These are phyloP conservation scores for Fusarium annulatum DNA, from an alignment of 2,329 filamentous ascomycete species.

Conservation along the genomic window DNA sequence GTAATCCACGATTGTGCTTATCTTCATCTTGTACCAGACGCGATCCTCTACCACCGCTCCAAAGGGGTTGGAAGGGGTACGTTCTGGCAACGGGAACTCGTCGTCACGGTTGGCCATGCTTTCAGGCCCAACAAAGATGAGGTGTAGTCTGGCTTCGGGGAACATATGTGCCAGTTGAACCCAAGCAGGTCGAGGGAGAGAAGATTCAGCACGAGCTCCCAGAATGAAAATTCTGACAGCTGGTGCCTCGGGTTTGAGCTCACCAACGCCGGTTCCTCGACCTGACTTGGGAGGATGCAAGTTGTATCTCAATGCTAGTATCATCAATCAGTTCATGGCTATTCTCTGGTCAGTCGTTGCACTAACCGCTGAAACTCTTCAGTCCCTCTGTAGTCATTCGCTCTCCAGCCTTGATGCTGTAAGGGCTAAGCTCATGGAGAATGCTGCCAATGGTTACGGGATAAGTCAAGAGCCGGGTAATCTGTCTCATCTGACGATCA, in stretches of 20 bases:
- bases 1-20: constrained; percentile 97
- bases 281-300: constrained; percentile 88
- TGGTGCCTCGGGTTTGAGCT: constrained; percentile 84
- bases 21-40: constrained; percentile 89
- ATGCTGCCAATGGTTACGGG: constrained; percentile 92
- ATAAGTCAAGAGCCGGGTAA: constrained; percentile 92
- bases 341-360: neutral
- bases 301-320: constrained; percentile 85
- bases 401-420: constrained; percentile 79
- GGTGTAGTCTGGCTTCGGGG: constrained; percentile 87
- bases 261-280: constrained; percentile 78
- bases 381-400: constrained; percentile 88
- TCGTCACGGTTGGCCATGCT: constrained; percentile 93
- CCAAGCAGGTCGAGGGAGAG: constrained; percentile 93
- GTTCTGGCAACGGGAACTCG: constrained; percentile 89
- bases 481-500: constrained; percentile 90
- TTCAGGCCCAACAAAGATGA: constrained; percentile 96
- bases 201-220: constrained; percentile 96
- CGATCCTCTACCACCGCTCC: constrained; percentile 95
- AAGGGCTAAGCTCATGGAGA: constrained; percentile 93
- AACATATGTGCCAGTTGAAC: constrained; percentile 94
- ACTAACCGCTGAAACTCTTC: constrained; percentile 90
- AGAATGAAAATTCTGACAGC: constrained; percentile 93
- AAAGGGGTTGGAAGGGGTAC: constrained; percentile 88
- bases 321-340: constrained; percentile 3